A percentile compares a stretch with the other conserved stretches of the same genome.
These are phyloP conservation scores for Plasmopara halstedii DNA, from an alignment of 352 stramenopile species.

Conservation along the genomic window DNA sequence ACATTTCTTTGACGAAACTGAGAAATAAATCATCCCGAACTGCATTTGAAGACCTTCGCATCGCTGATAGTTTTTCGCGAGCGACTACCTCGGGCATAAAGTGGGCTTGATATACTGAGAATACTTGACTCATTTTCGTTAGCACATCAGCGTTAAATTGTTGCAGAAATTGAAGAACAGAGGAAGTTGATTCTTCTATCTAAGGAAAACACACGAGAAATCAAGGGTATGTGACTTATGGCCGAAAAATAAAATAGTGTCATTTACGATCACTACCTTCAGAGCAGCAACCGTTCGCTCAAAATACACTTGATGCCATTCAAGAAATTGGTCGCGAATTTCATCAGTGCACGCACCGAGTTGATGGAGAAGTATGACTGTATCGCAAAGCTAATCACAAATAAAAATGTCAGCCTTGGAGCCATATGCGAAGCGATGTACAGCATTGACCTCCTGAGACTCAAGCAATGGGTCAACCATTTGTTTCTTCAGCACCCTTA, in stretches of 20 bases:
- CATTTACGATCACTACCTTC: conserved; percentile 20
- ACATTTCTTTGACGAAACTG: conserved; percentile 62
- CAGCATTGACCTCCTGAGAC: conserved; percentile 39
- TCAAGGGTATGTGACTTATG: not conserved
- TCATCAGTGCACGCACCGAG: conserved; percentile 63
- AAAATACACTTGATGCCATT: conserved; percentile 79
- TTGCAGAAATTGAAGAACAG: conserved; percentile 53
- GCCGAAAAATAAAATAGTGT: not conserved
- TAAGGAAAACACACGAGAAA: conserved; percentile 1
- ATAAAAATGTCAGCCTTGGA: not conserved
- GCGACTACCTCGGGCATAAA: conserved; percentile 48
- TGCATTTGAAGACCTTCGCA: conserved; percentile 30
- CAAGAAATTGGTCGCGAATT: conserved; percentile 76
- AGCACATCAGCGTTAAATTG: conserved; percentile 46
- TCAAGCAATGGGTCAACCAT: conserved; percentile 37
- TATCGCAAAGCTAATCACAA: conserved; percentile 44
- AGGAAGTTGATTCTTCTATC: conserved; percentile 22
- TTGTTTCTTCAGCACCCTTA: conserved; percentile 47
- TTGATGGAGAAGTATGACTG: conserved; percentile 50
- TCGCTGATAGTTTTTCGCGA: conserved; percentile 27
- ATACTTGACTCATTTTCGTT: conserved; percentile 41
- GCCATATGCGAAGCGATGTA: not conserved
- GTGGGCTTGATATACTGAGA: conserved; percentile 56
- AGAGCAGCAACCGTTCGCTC: conserved; percentile 39
- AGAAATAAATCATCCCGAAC: conserved; percentile 61